These are phyloP conservation scores for Tephrocybe sp. DNA, from an alignment of 768 basidiomycete genomes.

Conservation along the genomic window DNA sequence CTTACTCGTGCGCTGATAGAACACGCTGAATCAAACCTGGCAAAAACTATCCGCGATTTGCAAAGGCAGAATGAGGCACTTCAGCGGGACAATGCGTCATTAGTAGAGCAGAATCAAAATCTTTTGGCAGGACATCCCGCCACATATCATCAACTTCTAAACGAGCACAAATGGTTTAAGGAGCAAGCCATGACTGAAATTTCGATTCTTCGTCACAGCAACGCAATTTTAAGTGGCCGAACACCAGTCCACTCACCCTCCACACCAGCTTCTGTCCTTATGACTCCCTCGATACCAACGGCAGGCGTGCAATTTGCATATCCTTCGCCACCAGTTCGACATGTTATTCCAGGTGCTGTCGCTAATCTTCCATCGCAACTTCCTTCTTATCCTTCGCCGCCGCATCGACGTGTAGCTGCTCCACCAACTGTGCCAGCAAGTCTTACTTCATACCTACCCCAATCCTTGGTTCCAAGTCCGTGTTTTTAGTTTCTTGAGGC, in stretches of 20 bases:
- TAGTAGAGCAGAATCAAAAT: conserved; percentile 17
- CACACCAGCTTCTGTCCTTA: background rate
- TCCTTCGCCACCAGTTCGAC: background rate
- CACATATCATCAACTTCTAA: conserved; percentile 17
- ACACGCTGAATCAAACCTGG: conserved; percentile 19
- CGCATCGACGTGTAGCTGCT: no score
- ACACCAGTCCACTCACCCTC: conserved; percentile 5
- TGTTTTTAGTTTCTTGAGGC: no score
- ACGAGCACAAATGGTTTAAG: conserved; percentile 16
- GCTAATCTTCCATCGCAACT: no score
- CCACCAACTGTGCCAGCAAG: no score
- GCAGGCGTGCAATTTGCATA: background rate
- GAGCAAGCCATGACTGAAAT: conserved; percentile 18
- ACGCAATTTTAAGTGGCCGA: conserved; percentile 1
- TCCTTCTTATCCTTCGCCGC: no score
- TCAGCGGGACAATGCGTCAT: conserved; percentile 15
- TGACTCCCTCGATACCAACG: background rate
- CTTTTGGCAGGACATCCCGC: conserved; percentile 12
- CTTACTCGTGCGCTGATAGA: conserved; percentile 23
- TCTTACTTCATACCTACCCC: no score
- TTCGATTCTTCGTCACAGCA: conserved; percentile 14
- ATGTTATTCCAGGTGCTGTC: background rate
- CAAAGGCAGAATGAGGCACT: conserved; percentile 21
- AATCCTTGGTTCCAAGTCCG: no score
- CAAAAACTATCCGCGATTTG: conserved; percentile 19